Evolutionary conservation across 2,329 filamentous ascomycete species (phyloP), one percentile per base, ranked within the genome.

Genomic region (Aspergillus pseudonomiae): DNA sequence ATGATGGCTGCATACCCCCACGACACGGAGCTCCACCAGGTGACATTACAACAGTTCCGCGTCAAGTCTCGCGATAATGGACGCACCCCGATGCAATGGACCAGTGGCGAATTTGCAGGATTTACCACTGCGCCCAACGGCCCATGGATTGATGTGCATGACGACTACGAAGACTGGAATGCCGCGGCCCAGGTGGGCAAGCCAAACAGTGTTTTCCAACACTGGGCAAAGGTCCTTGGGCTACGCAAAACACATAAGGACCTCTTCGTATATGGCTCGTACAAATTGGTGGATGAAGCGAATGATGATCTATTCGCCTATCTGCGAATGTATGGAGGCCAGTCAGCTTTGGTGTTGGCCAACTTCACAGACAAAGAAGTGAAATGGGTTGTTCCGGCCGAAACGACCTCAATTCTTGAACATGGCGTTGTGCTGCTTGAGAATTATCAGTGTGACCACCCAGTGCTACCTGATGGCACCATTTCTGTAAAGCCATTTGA

Each of bases 121-220:
- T 90, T 24, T 92, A 92, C 78, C 87, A 87, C 1, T 78, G 78
- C 2, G 7, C 39, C 7, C 19, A 41, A 41, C 76, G 80, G 79
- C 54, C 88, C 90, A 2, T 93, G 90, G 91, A 92, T 92, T 85
- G 82, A 84, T 14, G 84, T 88, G 41, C 87, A 91, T 72, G 85
- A 88, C 62, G 84, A 87, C 70, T 88, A 87, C 72, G 72, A 72
- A 3, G 73, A 79, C n/a, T 80, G 89, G 77, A 93, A 93, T 70
- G 89, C 86, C 36, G 83, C 54, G 16, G 19, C 39, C 39, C 39
- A 41, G 19, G 16, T 41, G 39, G 19, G 16, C 3, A n/a, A 41
- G 2, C 39, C 39, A 41, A n/a, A 41, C 19, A 41, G 39, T 41
- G 39, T 41, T 41, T 41, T 41, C 39, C 39, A 41, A n/a, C 16